These are phyloP conservation scores for Nitzschia putrida DNA, from an alignment of 108 stramenopile genomes.

Conservation along the genomic window DNA sequence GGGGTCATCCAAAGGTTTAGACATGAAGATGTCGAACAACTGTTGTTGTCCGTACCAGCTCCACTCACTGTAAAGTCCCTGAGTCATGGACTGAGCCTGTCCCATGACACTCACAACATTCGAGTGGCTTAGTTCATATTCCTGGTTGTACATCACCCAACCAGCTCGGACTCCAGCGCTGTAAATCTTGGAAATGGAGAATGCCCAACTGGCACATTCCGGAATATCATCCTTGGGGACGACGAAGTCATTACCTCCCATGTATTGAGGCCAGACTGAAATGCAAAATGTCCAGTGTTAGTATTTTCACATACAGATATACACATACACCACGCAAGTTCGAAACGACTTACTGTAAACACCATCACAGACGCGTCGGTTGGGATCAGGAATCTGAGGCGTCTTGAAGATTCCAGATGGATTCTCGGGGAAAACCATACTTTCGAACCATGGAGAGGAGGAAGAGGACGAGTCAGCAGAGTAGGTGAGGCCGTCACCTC, in stretches of 20 bases:
- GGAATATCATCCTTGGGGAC: slow-evolving; percentile 28
- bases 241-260: slow-evolving; percentile 11
- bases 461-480: slow-evolving; percentile 20
- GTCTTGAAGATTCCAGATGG: slow-evolving; percentile 32
- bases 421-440: slow-evolving; percentile 41
- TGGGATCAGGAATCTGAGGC: slow-evolving; percentile 21
- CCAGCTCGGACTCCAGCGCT: slow-evolving; percentile 32
- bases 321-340: background rate
- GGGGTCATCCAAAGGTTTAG: slow-evolving; percentile 24
- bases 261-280: slow-evolving; percentile 33
- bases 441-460: slow-evolving; percentile 32
- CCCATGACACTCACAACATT: background rate
- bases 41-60: slow-evolving; percentile 33
- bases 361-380: slow-evolving; percentile 37
- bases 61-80: slow-evolving; percentile 26
- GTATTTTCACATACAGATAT: too few species aligned
- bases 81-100: slow-evolving; percentile 2
- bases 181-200: slow-evolving; percentile 31
- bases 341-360: slow-evolving; percentile 12
- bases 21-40: slow-evolving; percentile 26
- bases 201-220: slow-evolving; percentile 27
- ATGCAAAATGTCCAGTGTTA: background rate
- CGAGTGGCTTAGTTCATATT: background rate
- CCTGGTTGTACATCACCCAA: slow-evolving; percentile 32
- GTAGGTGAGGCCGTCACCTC: slow-evolving; percentile 24